Evolutionary conservation across 805 yeast genomes (phyloP).

Genomic region (Wickerhamiella bombiphila): DNA sequence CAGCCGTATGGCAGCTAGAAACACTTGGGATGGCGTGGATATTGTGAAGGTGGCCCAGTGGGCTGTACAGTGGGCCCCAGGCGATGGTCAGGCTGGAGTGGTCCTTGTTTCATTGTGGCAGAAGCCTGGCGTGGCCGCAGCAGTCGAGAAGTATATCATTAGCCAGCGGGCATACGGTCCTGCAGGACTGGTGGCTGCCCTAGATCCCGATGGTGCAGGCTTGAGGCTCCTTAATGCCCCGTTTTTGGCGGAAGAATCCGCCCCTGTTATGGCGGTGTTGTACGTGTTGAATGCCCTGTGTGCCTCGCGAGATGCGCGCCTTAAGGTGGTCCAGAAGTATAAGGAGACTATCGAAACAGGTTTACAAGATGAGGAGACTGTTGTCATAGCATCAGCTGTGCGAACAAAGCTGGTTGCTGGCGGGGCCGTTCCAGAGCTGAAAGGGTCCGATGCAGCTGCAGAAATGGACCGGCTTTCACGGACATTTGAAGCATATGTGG

Average conservation of each 20-base stretch:
- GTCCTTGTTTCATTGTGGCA: constrained; percentile 3
- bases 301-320: constrained; percentile 21
- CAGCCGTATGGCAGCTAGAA: constrained; percentile 3
- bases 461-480: constrained; percentile 20
- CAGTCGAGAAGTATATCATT: constrained; percentile 2
- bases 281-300: constrained; percentile 39
- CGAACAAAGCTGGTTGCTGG: constrained; percentile 23
- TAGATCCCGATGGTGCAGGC: constrained; percentile 9
- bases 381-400: constrained; percentile 23
- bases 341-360: constrained; percentile 15
- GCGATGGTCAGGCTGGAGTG: constrained; percentile 5
- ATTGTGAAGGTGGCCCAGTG: neutral
- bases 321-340: constrained; percentile 17
- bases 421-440: constrained; percentile 14
- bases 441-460: constrained; percentile 11
- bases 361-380: constrained; percentile 13
- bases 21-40: neutral
- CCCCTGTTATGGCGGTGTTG: constrained; percentile 18
- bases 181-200: neutral
- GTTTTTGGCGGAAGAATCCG: constrained; percentile 14
- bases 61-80: constrained; percentile 2
- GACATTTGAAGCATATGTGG: constrained; percentile 18
- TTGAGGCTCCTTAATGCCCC: constrained; percentile 19
- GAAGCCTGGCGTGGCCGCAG: too few relatives aligned
- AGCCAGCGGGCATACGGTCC: too few relatives aligned